phyloP scores from a whole-genome alignment of 2,329 filamentous ascomycete genomes.

The Claviceps fusiformis region DNA sequence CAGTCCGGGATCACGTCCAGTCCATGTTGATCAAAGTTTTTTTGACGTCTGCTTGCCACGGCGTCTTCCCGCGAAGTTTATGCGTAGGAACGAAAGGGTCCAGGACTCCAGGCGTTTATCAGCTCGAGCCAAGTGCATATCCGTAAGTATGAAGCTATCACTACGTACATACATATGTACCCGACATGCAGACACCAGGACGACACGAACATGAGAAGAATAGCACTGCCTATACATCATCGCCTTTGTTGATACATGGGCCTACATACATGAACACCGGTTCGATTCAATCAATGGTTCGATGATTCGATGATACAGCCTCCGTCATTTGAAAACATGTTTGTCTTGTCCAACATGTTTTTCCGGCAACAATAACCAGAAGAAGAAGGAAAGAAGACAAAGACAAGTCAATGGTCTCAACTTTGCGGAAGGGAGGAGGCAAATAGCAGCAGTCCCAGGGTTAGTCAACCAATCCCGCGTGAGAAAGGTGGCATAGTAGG shows the following conservation, averaged over 20 bases:
- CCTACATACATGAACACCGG: not conserved
- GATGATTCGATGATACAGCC: too few species aligned
- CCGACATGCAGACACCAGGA: not conserved
- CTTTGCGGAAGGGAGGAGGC: not conserved
- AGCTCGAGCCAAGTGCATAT: too few species aligned
- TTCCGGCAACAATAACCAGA: not conserved
- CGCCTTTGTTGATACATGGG: not conserved
- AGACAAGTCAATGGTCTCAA: not conserved
- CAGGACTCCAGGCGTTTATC: too few species aligned
- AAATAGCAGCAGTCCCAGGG: not conserved
- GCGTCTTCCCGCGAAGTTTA: not conserved
- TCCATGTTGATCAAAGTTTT: not conserved
- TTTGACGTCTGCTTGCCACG: not conserved
- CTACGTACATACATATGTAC: not conserved
- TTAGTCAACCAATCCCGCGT: not conserved
- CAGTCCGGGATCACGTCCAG: not conserved
- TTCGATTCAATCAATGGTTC: too few species aligned
- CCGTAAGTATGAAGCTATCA: too few species aligned
- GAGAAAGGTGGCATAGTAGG: not conserved
- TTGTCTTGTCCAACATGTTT: too few species aligned
- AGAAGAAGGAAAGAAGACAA: not conserved
- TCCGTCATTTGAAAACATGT: too few species aligned
- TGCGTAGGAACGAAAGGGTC: not conserved
- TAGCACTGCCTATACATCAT: not conserved
- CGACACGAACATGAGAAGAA: not conserved